Conservation (phyloP, 192 early-diverging fungal genomes). For the Borealophlyctis nickersoniae region DNA sequence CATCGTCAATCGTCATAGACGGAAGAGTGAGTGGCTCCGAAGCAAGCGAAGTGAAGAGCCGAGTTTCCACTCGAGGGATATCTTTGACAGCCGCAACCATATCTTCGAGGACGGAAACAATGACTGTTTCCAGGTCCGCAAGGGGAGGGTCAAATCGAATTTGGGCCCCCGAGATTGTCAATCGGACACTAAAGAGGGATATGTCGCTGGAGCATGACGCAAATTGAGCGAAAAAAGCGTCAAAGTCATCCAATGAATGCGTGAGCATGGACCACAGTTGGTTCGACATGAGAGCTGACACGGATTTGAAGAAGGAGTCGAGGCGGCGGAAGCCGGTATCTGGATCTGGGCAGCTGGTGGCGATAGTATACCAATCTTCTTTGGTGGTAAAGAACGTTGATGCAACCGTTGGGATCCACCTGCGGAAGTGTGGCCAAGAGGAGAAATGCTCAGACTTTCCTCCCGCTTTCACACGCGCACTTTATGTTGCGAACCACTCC, state of each 20-base stretch:
- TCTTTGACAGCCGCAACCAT: slow-evolving; percentile 51
- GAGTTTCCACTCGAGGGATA: slow-evolving; percentile 59
- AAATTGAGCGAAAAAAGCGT: slow-evolving; percentile 55
- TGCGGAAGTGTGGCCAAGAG: slow-evolving; percentile 6
- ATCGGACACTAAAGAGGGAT: slow-evolving; percentile 48
- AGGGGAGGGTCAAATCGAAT: slow-evolving; percentile 63
- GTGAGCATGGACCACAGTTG: slow-evolving; percentile 53
- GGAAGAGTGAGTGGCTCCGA: slow-evolving; percentile 42
- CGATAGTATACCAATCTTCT: slow-evolving; percentile 56
- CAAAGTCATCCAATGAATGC: slow-evolving; percentile 49
- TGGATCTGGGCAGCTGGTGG: slow-evolving; percentile 40
- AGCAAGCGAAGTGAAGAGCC: slow-evolving; percentile 53
- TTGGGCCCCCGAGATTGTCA: slow-evolving; percentile 54
- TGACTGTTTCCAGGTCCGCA: slow-evolving; percentile 48
- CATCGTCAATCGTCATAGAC: slow-evolving; percentile 53
- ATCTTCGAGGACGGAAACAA: slow-evolving; percentile 52
- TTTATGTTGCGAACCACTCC: no score
- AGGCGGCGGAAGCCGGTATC: slow-evolving; percentile 54
- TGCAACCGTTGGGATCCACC: slow-evolving; percentile 61
- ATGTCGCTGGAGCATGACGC: slow-evolving; percentile 35
- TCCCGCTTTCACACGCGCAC: neutral
- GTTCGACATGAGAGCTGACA: slow-evolving; percentile 54
- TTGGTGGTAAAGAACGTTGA: slow-evolving; percentile 57
- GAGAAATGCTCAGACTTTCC: neutral
- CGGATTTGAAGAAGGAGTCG: slow-evolving; percentile 60